Evolutionary conservation across 129 eudicot genomes (phyloP).

Genomic region (Scalesia atractyloides): DNA sequence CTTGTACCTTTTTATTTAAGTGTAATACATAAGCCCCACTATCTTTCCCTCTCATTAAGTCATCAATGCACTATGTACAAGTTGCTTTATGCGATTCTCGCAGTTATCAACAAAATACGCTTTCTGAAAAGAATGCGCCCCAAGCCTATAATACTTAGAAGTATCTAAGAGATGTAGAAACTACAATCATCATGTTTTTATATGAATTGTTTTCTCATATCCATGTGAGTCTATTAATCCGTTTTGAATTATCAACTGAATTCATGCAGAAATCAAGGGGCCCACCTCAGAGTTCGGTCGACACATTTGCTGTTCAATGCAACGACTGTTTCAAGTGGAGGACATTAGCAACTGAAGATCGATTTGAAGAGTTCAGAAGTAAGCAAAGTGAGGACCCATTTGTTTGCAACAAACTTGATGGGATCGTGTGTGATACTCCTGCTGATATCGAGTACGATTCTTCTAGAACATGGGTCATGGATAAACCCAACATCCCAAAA

Average conservation of each 20-base stretch:
- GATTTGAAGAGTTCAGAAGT: conserved; percentile 67
- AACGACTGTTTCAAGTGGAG: conserved; percentile 85
- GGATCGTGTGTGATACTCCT: conserved; percentile 57
- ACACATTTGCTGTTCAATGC: conserved; percentile 67
- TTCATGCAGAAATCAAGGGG: conserved; percentile 33
- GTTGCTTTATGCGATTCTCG: neutral
- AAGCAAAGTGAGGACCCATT: conserved; percentile 66
- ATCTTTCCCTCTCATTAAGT: neutral
- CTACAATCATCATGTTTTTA: neutral
- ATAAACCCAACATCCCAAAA: conserved; percentile 69
- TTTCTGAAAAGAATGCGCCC: neutral
- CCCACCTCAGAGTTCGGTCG: conserved; percentile 32
- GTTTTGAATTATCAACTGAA: neutral
- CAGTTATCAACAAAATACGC: neutral
- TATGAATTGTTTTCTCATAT: neutral
- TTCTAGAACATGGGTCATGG: conserved; percentile 60
- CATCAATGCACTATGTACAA: neutral
- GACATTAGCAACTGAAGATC: conserved; percentile 49
- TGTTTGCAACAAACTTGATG: conserved; percentile 49
- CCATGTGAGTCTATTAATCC: neutral
- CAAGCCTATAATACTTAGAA: neutral
- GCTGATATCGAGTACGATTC: conserved; percentile 69
- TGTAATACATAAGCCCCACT: neutral
- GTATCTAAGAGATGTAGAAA: neutral
- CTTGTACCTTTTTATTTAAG: neutral